Conservation (phyloP, 2,329 filamentous ascomycete genomes). For the Mycosphaerella sp. region DNA sequence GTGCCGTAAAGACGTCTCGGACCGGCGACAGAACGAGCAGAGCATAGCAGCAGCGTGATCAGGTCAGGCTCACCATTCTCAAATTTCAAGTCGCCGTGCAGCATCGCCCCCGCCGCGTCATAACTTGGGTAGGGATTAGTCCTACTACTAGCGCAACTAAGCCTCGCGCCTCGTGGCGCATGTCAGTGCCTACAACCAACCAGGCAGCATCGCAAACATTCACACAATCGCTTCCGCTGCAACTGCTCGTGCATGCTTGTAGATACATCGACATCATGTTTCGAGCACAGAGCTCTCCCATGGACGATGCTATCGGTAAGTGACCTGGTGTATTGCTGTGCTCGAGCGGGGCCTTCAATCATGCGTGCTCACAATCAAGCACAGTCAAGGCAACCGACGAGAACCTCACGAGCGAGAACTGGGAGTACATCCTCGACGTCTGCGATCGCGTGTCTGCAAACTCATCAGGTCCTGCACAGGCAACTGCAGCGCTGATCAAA, state of each 20-base stretch:
- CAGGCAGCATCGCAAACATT: not conserved
- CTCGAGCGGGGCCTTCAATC: not conserved
- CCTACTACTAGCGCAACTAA: no score
- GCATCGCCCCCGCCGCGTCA: no score
- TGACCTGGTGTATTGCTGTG: not conserved
- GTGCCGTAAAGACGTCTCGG: no score
- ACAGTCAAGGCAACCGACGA: constrained; percentile 86
- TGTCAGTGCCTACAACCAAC: not conserved
- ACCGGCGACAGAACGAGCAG: no score
- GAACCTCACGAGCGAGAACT: constrained; percentile 82
- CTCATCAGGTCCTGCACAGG: constrained; percentile 38
- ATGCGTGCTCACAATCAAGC: not conserved
- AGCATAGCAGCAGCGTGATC: no score
- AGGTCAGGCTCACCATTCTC: no score
- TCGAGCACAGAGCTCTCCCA: constrained; percentile 16
- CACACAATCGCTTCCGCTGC: not conserved
- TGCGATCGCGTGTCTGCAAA: constrained; percentile 36
- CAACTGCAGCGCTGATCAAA: constrained; percentile 84
- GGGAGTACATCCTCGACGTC: constrained; percentile 59
- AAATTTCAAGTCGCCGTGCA: no score
- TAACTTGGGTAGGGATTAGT: no score
- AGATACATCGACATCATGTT: constrained; percentile 11
- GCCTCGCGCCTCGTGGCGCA: not conserved
- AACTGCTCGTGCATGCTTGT: not conserved
- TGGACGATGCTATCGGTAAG: constrained; percentile 19